Base-by-base conservation (phyloP, 805 yeast species). In the Zygosaccharomyces rouxii region DNA sequence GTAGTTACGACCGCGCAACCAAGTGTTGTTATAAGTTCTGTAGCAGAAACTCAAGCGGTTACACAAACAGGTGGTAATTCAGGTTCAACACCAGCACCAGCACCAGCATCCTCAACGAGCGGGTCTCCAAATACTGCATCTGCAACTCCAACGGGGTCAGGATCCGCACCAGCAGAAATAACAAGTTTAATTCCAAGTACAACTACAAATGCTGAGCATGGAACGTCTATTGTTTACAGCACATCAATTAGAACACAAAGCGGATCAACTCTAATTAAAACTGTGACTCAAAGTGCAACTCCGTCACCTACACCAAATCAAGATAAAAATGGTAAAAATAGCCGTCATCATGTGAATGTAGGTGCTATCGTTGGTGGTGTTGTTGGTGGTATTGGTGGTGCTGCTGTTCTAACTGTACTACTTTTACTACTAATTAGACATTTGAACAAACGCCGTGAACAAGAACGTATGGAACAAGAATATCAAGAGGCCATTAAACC, bases 331-430 rank as follows among this genome's bases (percentile, higher is more conserved):
- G 25, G 25, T 10, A 42, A 48, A 11, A 37, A 47, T 2, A 44
- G 52, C 21, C 56, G 52, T 46, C 50, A 62, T 35, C 49, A 55
- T 57, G 43, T 53, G 55, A 54, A 71, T 57, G 66, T 68, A 51
- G 85, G 84, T 2, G 82, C 84, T 19, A 80, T 79, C 29, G 83
- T 80, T 6, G 85, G 85, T 42, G 81, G 82, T 44, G 84, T 78
- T 2, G 78, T 76, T 11, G 85, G 85, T 18, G 81, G 78, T 21
- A 67, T 79, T 11, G 76, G 63, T 13, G 80, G 79, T 23, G 64
- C 78, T 1, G 70, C 70, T 3, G 63, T 67, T 2, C 48, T 77
- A 4, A 77, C 72, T 1, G 68, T 70, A 1, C 56, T 72, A 2
- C 59, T 75, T 23, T 45, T 75, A 43, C 65, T 73, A 38, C 57